phyloP scores from a whole-genome alignment of 139 green algal species.

The Pseudopediastrum boryanum region DNA sequence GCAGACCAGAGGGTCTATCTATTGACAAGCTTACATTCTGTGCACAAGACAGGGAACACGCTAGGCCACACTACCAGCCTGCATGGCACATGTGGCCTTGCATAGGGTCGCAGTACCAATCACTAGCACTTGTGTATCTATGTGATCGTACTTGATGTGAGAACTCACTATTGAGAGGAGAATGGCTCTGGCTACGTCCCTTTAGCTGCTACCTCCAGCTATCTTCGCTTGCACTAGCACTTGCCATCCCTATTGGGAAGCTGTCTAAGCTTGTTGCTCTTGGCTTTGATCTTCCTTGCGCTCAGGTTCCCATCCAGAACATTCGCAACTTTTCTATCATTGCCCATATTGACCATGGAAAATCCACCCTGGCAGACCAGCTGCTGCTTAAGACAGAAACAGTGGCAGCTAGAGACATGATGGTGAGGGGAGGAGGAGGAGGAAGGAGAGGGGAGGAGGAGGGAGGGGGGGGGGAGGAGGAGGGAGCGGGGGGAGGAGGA shows the following conservation, averaged over 20 bases:
- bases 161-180: not conserved
- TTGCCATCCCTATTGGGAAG: not conserved
- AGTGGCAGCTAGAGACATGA: constrained; percentile 82
- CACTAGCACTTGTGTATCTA: not conserved
- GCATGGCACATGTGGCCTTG: not conserved
- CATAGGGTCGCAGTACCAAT: not conserved
- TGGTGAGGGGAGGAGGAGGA: too few relatives aligned
- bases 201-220: not conserved
- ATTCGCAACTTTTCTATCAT: constrained; percentile 90
- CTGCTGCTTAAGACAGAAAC: constrained; percentile 88
- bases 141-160: not conserved
- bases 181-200: not conserved
- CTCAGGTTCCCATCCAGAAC: constrained; percentile 41
- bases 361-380: constrained; percentile 84
- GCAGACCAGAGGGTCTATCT: not conserved
- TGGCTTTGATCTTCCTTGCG: not conserved
- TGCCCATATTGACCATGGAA: constrained; percentile 91
- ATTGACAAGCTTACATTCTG: not conserved
- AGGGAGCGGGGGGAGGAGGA: too few relatives aligned
- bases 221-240: not conserved
- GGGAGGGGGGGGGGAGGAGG: too few relatives aligned
- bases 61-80: not conserved
- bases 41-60: not conserved
- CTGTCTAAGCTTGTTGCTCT: not conserved
- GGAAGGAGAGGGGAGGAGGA: too few relatives aligned